A percentile compares a stretch with the other conserved stretches of the same genome.
phyloP scores from a whole-genome alignment of 495 filamentous ascomycete species.

The Physcia stellaris region DNA sequence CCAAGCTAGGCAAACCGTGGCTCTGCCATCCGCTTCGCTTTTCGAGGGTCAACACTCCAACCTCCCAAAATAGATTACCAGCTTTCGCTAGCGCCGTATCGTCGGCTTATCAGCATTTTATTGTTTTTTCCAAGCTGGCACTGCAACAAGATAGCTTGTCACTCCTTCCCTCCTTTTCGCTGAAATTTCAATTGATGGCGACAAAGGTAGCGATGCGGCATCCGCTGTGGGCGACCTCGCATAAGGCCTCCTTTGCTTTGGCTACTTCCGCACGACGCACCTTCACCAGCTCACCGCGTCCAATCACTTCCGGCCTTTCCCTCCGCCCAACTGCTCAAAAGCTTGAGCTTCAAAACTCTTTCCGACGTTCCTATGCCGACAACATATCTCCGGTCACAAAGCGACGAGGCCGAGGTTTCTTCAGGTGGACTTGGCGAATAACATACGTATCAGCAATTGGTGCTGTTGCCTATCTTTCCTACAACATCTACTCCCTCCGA shows the following conservation, averaged over 20 bases:
- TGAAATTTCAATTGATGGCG: neutral
- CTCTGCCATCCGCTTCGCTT: no score
- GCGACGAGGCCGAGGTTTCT: constrained; percentile 22
- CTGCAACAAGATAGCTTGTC: no score
- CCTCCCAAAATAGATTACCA: no score
- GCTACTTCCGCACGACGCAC: constrained; percentile 5
- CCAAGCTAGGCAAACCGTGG: no score
- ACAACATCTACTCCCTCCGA: constrained; percentile 66
- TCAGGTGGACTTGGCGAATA: constrained; percentile 64
- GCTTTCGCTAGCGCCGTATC: no score
- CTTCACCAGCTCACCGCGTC: constrained; percentile 6
- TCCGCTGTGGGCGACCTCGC: neutral
- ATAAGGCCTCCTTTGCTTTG: neutral
- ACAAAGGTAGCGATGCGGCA: neutral
- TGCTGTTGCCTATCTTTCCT: constrained; percentile 56
- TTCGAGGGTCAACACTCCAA: no score
- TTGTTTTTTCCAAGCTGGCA: no score
- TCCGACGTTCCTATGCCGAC: constrained; percentile 17
- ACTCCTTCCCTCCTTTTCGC: no score
- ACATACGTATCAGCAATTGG: constrained; percentile 57
- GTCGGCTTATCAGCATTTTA: no score
- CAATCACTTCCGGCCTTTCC: constrained; percentile 5
- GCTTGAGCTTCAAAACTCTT: constrained; percentile 8
- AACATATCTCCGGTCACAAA: constrained; percentile 18
- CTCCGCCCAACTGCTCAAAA: constrained; percentile 6